Conservation (phyloP, 2,329 filamentous ascomycete genomes). For the Aspergillus fischeri region DNA sequence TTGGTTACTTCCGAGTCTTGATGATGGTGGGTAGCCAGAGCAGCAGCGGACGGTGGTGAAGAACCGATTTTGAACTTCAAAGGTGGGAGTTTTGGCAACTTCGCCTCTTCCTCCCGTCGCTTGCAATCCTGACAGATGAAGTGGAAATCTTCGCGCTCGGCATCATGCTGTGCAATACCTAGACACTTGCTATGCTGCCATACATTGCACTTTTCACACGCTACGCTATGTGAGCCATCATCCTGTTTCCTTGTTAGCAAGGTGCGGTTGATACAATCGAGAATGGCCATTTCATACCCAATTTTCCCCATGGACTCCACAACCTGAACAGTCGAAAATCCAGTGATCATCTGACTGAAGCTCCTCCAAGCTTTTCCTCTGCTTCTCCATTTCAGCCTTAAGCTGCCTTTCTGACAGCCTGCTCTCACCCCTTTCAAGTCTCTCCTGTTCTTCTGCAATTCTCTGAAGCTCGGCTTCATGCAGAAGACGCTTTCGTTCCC, state of each 20-base stretch:
- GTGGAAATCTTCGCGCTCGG: conserved; percentile 79
- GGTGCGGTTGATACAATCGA: neutral
- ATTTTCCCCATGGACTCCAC: conserved; percentile 84
- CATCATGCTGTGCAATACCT: conserved; percentile 70
- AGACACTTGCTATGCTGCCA: conserved; percentile 98
- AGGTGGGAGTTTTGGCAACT: conserved; percentile 58
- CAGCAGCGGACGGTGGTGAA: conserved; percentile 37
- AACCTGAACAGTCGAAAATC: conserved; percentile 88
- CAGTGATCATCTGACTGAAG: conserved; percentile 77
- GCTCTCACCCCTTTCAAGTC: conserved; percentile 50
- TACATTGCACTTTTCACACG: conserved; percentile 88
- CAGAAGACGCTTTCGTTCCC: conserved; percentile 74
- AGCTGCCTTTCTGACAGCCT: conserved; percentile 74
- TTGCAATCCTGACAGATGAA: conserved; percentile 80
- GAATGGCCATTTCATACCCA: conserved; percentile 40
- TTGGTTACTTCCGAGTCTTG: conserved; percentile 22
- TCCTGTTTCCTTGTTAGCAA: conserved; percentile 50
- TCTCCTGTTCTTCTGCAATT: conserved; percentile 71
- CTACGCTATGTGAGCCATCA: conserved; percentile 88
- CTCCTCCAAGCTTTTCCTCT: conserved; percentile 69
- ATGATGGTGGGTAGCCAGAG: conserved; percentile 8
- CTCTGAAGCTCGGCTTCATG: conserved; percentile 80
- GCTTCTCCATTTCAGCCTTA: conserved; percentile 77
- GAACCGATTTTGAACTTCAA: conserved; percentile 55
- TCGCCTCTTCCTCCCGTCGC: conserved; percentile 60